These are phyloP conservation scores for Cudoniella acicularis DNA, from an alignment of 495 filamentous ascomycete genomes.

Conservation along the genomic window DNA sequence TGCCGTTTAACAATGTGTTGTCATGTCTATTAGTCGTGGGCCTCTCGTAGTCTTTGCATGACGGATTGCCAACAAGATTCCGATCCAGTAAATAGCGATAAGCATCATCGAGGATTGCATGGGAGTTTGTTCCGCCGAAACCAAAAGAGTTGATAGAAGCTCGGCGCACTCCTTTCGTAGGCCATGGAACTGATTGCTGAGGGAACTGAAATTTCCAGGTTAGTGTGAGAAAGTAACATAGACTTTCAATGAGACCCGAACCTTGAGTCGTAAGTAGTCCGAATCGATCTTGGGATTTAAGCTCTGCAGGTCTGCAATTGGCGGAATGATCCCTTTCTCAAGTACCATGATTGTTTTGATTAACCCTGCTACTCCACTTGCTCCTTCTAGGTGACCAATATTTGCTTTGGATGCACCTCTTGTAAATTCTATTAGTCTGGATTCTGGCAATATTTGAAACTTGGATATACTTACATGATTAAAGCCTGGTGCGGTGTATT, in stretches of 20 bases:
- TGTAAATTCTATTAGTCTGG: neutral
- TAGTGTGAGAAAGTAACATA: constrained; percentile 11
- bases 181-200: constrained; percentile 24
- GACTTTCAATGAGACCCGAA: neutral
- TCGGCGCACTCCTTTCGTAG: constrained; percentile 33
- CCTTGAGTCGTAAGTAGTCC: neutral
- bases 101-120: constrained; percentile 47
- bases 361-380: constrained; percentile 52
- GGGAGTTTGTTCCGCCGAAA: constrained; percentile 55
- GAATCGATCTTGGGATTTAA: constrained; percentile 27
- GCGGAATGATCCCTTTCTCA: constrained; percentile 48
- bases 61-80: neutral
- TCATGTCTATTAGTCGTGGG: no score
- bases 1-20: neutral
- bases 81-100: constrained; percentile 10
- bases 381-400: constrained; percentile 57
- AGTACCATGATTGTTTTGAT: constrained; percentile 55
- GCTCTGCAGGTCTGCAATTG: constrained; percentile 36
- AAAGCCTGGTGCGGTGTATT: constrained; percentile 38
- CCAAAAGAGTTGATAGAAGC: constrained; percentile 54
- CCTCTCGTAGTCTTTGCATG: neutral
- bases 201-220: constrained; percentile 23
- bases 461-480: constrained; percentile 34
- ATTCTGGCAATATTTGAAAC: no score
- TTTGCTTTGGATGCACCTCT: constrained; percentile 53